Evolutionary conservation across 2,329 filamentous ascomycete species (phyloP), one percentile per base, ranked within the genome.

Genomic region (Juglanconis juglandina): DNA sequence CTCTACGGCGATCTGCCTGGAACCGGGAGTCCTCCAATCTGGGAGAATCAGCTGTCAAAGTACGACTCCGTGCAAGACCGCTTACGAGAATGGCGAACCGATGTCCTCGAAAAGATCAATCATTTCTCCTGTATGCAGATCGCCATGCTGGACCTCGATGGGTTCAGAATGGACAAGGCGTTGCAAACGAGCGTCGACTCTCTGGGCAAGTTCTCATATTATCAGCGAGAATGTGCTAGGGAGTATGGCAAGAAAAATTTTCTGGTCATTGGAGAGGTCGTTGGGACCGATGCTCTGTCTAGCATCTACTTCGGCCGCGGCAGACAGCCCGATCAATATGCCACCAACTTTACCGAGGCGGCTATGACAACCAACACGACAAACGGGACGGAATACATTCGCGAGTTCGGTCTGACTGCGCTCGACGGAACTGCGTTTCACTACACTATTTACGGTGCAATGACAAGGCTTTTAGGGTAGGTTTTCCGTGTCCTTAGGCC

Each of bases 31-130:
- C 10, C 5, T 10, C 7, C 34, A 62, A 56, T 9, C 37, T 88
- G 80, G 81, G 83, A 55, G 84, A 88, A 39, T 39, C 35, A 39
- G 35, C 35, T 39, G 7, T 39, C 17, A 14, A 88, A 88, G 65
- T 89, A 88, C 71, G 84, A 85, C 52, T 85, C 82, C 47, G 86
- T 88, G 1, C 86, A 89, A 71, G 86, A 89, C 70, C 84, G 86
- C 68, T 75, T 89, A 3, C 80, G 86, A 56, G 85, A 87, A 66
- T 89, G 86, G 86, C 67, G 79, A 33, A 81, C 83, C 3, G 79
- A 79, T 11, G 85, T 88, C 0, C 73, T 80, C 37, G 76, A 80
- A 51, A 84, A 83, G 65, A 73, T 88, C 60, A 80, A 82, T 63
- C 80, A 80, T 49, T 85, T 87, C 66, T 86, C 84, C 1, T 89